Base-by-base conservation (phyloP, 305 asterid genomes). In the Striga hermonthica region DNA sequence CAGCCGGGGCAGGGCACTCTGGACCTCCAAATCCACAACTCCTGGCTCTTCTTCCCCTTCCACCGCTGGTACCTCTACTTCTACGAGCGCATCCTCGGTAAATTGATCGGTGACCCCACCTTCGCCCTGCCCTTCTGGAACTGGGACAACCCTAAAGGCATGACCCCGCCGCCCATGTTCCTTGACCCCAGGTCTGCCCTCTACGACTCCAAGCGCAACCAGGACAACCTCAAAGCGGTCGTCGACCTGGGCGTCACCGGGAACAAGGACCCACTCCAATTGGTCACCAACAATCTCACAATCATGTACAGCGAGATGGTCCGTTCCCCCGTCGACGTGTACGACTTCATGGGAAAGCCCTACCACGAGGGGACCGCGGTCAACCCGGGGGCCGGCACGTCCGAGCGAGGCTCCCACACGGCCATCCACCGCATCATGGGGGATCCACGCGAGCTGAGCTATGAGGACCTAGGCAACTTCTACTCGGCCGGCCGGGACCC, bases 61-160 rank as follows among this genome's bases (percentile, higher is more conserved):
- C 84, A 80, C 35, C 16, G 80, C 0, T 79, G 81, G 80, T 80
- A 80, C 68, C 54, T 80, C 7, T 80, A 80, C 5, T 80, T 80
- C 76, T 80, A 65, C 62, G 85, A 80, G 71, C 52, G 68, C 5
- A 78, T 80, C 6, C 13, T 72, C 6, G 82, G 77, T 0, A 67
- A 70, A 39, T 15, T 80, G 7, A 75, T 80, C 11, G 69, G 61
- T 0, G 82, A 80, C 37, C 85, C 85, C 0, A 74, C 80, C 0
- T 80, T 80, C 14, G 78, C 84, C 3, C 48, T 80, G 41, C 82
- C 84, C 0, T 78, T 75, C 43, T 81, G 81, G 81, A 81, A 78
- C 44, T 81, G 90, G 90, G 87, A 84, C 53, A 75, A 76, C 14
- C 90, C 83, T 0, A 74, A 68, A 4, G 89, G 89, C 6, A 83